phyloP scores from a whole-genome alignment of 495 filamentous ascomycete species.

The Physcia stellaris region DNA sequence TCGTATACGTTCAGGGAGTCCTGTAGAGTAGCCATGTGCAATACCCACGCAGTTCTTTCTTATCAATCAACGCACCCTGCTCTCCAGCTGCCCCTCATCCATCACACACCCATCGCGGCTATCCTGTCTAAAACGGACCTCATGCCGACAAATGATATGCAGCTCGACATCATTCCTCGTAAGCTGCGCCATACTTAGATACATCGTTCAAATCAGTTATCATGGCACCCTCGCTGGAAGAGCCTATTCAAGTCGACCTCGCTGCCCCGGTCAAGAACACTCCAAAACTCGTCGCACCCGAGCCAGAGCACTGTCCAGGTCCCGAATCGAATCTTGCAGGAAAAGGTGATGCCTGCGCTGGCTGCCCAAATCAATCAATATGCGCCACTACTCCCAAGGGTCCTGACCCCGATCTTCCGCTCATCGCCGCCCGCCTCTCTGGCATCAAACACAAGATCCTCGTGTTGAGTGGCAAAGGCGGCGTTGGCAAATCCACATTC shows the following conservation, averaged over 20 bases:
- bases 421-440: conserved; percentile 72
- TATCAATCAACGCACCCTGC: too few species aligned
- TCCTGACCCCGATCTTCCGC: conserved; percentile 82
- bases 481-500: conserved; percentile 91
- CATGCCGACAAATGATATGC: too few species aligned
- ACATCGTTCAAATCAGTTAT: too few species aligned
- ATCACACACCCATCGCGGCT: too few species aligned
- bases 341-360: conserved; percentile 74
- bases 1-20: too few species aligned
- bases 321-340: conserved; percentile 81
- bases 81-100: too few species aligned
- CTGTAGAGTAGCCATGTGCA: too few species aligned
- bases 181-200: too few species aligned
- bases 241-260: conserved; percentile 49
- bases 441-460: conserved; percentile 81
- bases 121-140: too few species aligned
- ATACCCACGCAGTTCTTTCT: too few species aligned
- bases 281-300: conserved; percentile 78
- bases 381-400: conserved; percentile 92
- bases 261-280: conserved; percentile 53
- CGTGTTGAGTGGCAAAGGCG: conserved; percentile 86
- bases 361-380: conserved; percentile 90
- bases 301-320: conserved; percentile 93
- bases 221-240: conserved; percentile 67
- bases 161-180: too few species aligned